Conservation (phyloP, 805 yeast species). For the Kodamaea jinghongensis region DNA sequence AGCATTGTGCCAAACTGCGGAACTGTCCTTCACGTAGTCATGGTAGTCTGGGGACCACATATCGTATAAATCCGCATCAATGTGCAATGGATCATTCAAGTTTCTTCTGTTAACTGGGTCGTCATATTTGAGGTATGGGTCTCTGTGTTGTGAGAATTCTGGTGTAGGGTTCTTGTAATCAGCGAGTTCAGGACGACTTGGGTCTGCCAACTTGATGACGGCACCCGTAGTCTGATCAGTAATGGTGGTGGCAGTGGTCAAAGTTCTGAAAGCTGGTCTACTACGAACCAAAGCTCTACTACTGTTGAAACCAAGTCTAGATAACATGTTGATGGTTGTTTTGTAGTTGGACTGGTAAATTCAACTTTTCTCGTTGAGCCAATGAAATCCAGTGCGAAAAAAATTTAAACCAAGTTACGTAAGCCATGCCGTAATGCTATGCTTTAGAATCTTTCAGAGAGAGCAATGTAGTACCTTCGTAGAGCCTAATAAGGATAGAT, state of each 20-base stretch:
- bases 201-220: constrained; percentile 40
- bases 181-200: constrained; percentile 41
- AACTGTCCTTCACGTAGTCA: constrained; percentile 54
- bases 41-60: constrained; percentile 85
- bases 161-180: constrained; percentile 65
- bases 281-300: constrained; percentile 12
- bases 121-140: constrained; percentile 72
- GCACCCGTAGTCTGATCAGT: constrained; percentile 40
- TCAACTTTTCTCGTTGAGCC: constrained; percentile 11
- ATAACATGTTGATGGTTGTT: constrained; percentile 20
- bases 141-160: constrained; percentile 60
- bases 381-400: constrained; percentile 13
- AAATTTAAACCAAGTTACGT: constrained; percentile 1
- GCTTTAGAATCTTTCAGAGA: no score
- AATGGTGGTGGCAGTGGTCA: constrained; percentile 37
- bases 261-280: constrained; percentile 12
- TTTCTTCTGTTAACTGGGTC: constrained; percentile 82
- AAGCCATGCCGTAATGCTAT: constrained; percentile 3
- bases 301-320: constrained; percentile 26
- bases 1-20: constrained; percentile 59
- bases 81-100: constrained; percentile 66
- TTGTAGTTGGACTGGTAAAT: not conserved
- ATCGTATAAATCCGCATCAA: constrained; percentile 70
- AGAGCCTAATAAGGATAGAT: no score
- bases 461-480: no score